Base-by-base conservation (phyloP, 2,329 filamentous ascomycete species). In the Fusarium equiseti region DNA sequence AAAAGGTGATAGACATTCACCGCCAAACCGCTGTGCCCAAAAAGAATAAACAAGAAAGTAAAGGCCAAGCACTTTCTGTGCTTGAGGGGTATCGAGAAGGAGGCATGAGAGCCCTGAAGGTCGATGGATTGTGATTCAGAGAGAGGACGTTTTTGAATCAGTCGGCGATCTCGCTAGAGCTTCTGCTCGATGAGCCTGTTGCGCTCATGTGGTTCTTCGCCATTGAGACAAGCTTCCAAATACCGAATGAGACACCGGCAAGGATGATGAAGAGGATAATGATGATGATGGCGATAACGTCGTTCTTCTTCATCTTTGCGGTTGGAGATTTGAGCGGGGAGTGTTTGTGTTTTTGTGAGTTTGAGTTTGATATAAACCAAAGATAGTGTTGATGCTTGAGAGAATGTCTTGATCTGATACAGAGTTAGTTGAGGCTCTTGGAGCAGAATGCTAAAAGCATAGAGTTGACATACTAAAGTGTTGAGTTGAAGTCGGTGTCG, bases 271-370 rank as follows among this genome's bases (percentile, higher is more conserved):
- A 91, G 73, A 91, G 85, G 59, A 91, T 79, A 79, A 91, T 90
- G 80, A 91, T 87, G 77, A 91, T 91, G 79, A 91, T 84, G 73
- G 89, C 89, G 79, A 91, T 91, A 75, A 88, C 87, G 80, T 91
- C 86, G 86, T 91, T 91, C 82, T 86, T 81, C 79, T 91, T 87
- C 85, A 87, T 90, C 72, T 72, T 83, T 77, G 79, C 77, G 76
- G 78, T 70, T 68, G 62, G 46, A 53, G 29, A 44, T 48, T 55
- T 58, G 10, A 38, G 43, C 38, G 24, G 26, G 24, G 26, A 50
- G 57, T 54, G 26, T 35, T 35, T 20, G 44, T 54, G 26, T 29
- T 35, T 20, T 38, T 22, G 43, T 49, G 46, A 18, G 13, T 10
- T 32, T 60, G 48, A 27, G 20, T 59, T 22, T 42, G 29, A 22